phyloP scores from a whole-genome alignment of 2,329 filamentous ascomycete genomes.

The Cercospora beticola region DNA sequence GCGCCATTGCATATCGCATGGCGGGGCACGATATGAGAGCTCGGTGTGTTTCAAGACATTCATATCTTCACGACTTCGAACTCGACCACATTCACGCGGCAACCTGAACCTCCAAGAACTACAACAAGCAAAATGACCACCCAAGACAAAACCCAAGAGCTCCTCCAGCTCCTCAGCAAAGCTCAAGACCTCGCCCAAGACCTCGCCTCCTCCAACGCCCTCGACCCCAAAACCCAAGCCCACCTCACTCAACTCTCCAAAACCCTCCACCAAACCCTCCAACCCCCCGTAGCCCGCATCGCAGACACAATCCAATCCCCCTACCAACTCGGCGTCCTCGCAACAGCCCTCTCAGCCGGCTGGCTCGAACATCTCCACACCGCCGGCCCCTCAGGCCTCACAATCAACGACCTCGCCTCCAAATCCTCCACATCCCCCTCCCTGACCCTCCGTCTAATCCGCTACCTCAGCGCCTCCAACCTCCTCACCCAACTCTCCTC shows the following conservation, averaged over 20 bases:
- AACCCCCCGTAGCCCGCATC: neutral
- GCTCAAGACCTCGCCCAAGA: neutral
- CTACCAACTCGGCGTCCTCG: neutral
- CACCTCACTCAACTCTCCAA: neutral
- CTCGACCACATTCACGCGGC: neutral
- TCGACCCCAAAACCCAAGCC: neutral
- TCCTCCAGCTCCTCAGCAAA: neutral
- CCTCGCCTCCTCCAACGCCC: neutral
- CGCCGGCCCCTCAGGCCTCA: neutral
- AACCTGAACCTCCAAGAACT: too few species aligned
- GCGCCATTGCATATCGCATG: neutral
- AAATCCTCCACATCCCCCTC: neutral
- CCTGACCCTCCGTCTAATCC: neutral
- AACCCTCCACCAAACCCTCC: neutral
- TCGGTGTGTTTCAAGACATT: neutral
- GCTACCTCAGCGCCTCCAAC: neutral
- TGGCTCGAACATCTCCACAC: neutral
- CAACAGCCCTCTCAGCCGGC: neutral
- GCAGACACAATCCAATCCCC: neutral
- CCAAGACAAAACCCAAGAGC: neutral
- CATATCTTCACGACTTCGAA: neutral
- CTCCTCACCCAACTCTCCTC: neutral
- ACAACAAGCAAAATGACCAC: neutral
- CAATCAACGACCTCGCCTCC: neutral
- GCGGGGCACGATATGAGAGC: neutral